Evolutionary conservation across 306 rosid species (phyloP), one percentile per base, ranked within the genome.

Genomic region (Astragalus membranaceus): DNA sequence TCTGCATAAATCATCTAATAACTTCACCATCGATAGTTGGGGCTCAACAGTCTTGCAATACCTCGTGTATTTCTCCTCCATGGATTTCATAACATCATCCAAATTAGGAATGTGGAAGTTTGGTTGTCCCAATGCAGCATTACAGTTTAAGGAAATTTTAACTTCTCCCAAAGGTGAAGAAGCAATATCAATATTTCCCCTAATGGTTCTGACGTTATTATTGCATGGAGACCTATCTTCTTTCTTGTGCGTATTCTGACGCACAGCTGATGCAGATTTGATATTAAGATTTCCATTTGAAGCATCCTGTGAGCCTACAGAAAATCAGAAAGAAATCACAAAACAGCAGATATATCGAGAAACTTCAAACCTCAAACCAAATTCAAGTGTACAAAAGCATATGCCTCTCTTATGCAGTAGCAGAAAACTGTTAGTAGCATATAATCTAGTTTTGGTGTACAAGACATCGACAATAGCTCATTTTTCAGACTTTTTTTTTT

Each of bases 221-320:
- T 36, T 56, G 68, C 64, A 57, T 30, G 55, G 14, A 9, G 74
- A 49, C 37, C 0, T 68, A 36, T 43, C 79, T 62, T 61, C 58
- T 55, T 37, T 42, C 75, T 71, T 12, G 60, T 32, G 68, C 4
- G 47, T 23, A 73, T 67, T 36, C 70, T 11, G 69, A 69, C 33
- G 13, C 30, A 35, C 57, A 49, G 65, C 16, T 46, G 76, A 42
- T 3, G 47, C 26, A 48, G 70, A 55, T 64, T 73, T 78, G 63
- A 70, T 32, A n/a, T n/a, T n/a, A n/a, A n/a, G n/a, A 36, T 63
- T 47, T 15, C 65, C 65, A 49, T 23, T 64, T 46, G 81, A 61
- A 64, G 23, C 77, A 33, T 58, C 60, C 13, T 66, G 46, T 5
- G 72, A 46, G 46, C 82, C 80, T 60, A 14, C 17, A 69, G 17